A percentile compares a stretch with the other conserved stretches of the same genome.
Conservation (phyloP, 1,284 basidiomycete species). For the Tilletiopsis washingtonensis region DNA sequence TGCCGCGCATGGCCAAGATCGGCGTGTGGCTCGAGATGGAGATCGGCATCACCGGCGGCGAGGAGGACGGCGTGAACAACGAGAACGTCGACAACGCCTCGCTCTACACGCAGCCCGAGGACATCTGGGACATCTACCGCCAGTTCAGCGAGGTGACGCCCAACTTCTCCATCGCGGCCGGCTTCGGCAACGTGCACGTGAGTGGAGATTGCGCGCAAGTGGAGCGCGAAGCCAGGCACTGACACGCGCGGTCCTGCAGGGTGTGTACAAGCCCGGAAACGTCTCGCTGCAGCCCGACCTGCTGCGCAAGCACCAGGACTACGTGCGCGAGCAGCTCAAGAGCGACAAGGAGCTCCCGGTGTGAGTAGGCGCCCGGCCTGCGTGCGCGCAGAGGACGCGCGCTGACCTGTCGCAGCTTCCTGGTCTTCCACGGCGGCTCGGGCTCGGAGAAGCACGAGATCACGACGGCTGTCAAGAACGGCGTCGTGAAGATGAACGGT, state of each 20-base stretch:
- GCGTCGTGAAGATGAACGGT: constrained; percentile 54
- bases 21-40: constrained; percentile 98
- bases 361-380: no score
- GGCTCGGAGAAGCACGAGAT: constrained; percentile 97
- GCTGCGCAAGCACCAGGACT: constrained; percentile 81
- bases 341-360: constrained; percentile 56
- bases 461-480: constrained; percentile 77
- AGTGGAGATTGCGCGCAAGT: neutral
- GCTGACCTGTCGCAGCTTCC: constrained; percentile 54
- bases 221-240: neutral
- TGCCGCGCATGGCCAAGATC: constrained; percentile 78
- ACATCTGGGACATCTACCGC: constrained; percentile 76
- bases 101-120: constrained; percentile 96
- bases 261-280: constrained; percentile 49
- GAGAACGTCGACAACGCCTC: constrained; percentile 81
- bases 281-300: constrained; percentile 86
- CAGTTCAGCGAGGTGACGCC: constrained; percentile 77
- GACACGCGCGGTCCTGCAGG: constrained; percentile 5
- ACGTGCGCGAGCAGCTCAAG: constrained; percentile 65
- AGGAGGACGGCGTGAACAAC: constrained; percentile 83
- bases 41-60: constrained; percentile 99
- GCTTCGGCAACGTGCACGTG: constrained; percentile 90
- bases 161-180: constrained; percentile 93
- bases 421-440: constrained; percentile 99
- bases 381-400: neutral